Base-by-base conservation (phyloP, 768 basidiomycete species). In the Rhodotorula toruloides region DNA sequence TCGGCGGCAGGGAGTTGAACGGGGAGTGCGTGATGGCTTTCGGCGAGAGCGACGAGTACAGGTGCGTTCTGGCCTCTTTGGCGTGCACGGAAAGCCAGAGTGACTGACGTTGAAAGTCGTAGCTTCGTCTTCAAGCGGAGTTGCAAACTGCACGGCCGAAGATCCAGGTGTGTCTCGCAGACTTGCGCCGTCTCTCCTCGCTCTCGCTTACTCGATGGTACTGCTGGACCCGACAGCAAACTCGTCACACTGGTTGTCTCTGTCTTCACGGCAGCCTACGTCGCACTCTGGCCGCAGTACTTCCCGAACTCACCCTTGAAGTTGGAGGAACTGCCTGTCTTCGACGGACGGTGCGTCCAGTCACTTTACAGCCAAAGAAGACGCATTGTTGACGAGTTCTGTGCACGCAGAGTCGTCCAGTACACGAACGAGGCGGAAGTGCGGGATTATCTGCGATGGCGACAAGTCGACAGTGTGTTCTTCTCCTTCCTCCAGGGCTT, bases 11-110 rank as follows among this genome's bases (percentile, higher is more conserved):
- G 42, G 70, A 74, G 36, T 61, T 73, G 22, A 86, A 87, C 74
- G 87, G 87, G 74, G 83, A 84, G 42, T 93, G 96, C 75, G 84
- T 96, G 63, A 81, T 96, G 27, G 96, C 83, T 0, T 98, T 93
- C 76, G 96, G 96, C 3, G 90, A 99, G 80, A 96, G 92, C 27
- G 96, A 99, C 76, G 96, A 99, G 78, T 98, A 85, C 78, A 96
- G 92, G 93, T 88, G 63, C 56, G 36, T 22, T 11, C 22, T 31
- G 6, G 29, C 13, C 32, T 42, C 27, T 12, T 25, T 40, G 7
- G 11, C 14, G 3, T 37, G 47, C 42, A 0, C 39, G 17, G 22
- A 53, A 11, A n/a, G 25, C 17, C 19, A 14, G 31, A 17, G 10
- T 16, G 16, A 22, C 12, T 13, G 21, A 43, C 49, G 21, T 37